phyloP scores from a whole-genome alignment of 2,329 filamentous ascomycete species.

The Clonostachys solani region DNA sequence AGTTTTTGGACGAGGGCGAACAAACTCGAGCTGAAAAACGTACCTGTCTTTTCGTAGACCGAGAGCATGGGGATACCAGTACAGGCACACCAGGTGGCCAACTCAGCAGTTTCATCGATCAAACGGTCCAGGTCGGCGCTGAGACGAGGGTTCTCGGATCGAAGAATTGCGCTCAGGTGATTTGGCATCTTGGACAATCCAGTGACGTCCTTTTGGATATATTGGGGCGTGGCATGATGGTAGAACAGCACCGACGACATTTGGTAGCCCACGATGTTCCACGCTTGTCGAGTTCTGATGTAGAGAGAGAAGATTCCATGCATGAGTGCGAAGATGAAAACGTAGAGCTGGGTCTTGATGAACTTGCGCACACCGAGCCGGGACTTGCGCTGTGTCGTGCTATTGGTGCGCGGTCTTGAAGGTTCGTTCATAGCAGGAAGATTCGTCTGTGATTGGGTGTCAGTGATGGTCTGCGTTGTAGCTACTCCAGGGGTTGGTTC shows the following conservation, averaged over 20 bases:
- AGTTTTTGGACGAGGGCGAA: constrained; percentile 2
- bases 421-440: constrained; percentile 26
- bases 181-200: constrained; percentile 70
- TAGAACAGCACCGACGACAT: constrained; percentile 83
- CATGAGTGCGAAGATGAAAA: constrained; percentile 63
- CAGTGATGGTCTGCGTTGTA: not conserved
- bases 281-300: constrained; percentile 75
- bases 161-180: constrained; percentile 84
- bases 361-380: constrained; percentile 58
- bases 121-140: constrained; percentile 75
- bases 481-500: constrained; percentile 2
- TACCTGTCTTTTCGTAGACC: constrained; percentile 89
- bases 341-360: constrained; percentile 57
- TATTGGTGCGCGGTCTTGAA: constrained; percentile 9
- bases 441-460: constrained; percentile 19
- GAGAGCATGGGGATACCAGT: constrained; percentile 84
- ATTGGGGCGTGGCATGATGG: constrained; percentile 90
- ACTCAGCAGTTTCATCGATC: constrained; percentile 86
- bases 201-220: constrained; percentile 84
- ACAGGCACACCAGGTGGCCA: constrained; percentile 89
- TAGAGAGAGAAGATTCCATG: constrained; percentile 86
- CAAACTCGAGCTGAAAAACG: constrained; percentile 11
- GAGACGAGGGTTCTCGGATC: constrained; percentile 64
- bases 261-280: constrained; percentile 73
- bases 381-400: constrained; percentile 22